These are phyloP conservation scores for Phlyctochytrium bullatum DNA, from an alignment of 192 early-diverging fungal genomes.

Conservation along the genomic window DNA sequence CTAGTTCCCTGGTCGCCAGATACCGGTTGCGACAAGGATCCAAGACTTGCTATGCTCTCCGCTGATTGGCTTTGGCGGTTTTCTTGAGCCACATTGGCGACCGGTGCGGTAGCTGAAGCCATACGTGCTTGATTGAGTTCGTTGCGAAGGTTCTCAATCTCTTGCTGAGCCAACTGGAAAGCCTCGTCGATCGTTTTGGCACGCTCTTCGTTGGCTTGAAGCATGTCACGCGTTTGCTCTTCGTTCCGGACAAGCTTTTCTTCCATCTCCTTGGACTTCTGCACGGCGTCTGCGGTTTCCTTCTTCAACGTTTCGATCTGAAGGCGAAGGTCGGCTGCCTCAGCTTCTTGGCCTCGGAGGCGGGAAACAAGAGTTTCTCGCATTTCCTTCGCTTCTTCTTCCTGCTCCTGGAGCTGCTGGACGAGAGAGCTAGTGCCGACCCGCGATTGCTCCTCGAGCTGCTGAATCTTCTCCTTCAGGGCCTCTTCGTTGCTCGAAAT, in stretches of 20 bases:
- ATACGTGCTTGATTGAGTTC: too few species aligned
- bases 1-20: too few species aligned
- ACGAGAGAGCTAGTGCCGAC: constrained; percentile 7
- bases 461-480: constrained; percentile 5
- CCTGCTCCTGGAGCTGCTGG: constrained; percentile 23
- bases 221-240: background rate
- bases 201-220: background rate
- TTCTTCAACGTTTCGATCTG: background rate
- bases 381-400: constrained; percentile 27
- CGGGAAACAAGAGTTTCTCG: constrained; percentile 19
- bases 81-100: too few species aligned
- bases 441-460: constrained; percentile 14
- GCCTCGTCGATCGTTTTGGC: background rate
- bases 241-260: background rate
- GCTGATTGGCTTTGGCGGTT: too few species aligned
- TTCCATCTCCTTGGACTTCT: background rate
- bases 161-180: constrained; percentile 2
- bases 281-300: background rate
- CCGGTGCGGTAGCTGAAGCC: too few species aligned
- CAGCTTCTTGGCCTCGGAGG: constrained; percentile 16
- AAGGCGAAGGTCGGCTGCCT: constrained; percentile 6
- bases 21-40: too few species aligned
- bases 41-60: too few species aligned
- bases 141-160: background rate
- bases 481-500: constrained; percentile 10